Evolutionary conservation across 108 stramenopile genomes (phyloP).

Genomic region (Bacterosira constricta): DNA sequence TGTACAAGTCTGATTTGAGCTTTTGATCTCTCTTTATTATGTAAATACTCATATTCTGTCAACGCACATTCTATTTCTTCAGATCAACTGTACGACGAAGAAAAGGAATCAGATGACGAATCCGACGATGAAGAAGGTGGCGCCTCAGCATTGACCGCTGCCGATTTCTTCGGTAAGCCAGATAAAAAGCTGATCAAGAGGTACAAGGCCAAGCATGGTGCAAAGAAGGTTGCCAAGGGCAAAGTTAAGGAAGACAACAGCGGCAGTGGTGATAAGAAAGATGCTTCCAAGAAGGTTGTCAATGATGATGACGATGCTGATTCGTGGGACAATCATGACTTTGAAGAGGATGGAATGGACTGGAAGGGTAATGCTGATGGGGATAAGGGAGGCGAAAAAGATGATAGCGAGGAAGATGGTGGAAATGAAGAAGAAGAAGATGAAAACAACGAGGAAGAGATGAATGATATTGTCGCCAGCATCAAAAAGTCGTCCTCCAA

Average conservation of each 20-base stretch:
- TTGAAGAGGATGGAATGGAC: constrained; percentile 61
- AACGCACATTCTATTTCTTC: too few relatives aligned
- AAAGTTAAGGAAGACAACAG: constrained; percentile 17
- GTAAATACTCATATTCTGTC: too few relatives aligned
- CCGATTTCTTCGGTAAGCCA: constrained; percentile 84
- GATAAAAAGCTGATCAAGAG: constrained; percentile 57
- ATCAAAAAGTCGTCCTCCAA: constrained; percentile 33
- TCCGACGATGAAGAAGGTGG: constrained; percentile 48
- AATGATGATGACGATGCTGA: constrained; percentile 67
- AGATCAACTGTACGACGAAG: constrained; percentile 65
- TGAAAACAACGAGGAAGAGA: constrained; percentile 35
- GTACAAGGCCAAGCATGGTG: constrained; percentile 19
- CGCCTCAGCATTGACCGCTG: constrained; percentile 79
- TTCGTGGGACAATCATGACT: constrained; percentile 85
- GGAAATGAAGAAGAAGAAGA: constrained; percentile 35
- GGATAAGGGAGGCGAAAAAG: constrained; percentile 45
- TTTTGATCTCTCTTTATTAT: not conserved
- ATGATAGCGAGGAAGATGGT: constrained; percentile 40
- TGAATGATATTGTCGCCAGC: constrained; percentile 13
- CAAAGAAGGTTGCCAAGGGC: constrained; percentile 16
- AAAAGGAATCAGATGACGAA: constrained; percentile 33
- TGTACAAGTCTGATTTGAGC: not conserved
- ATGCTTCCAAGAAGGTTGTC: constrained; percentile 16
- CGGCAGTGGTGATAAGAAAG: constrained; percentile 1
- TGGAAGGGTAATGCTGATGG: constrained; percentile 43